Evolutionary conservation across 2,329 filamentous ascomycete genomes (phyloP).

Genomic region (Colletotrichum caudatum): DNA sequence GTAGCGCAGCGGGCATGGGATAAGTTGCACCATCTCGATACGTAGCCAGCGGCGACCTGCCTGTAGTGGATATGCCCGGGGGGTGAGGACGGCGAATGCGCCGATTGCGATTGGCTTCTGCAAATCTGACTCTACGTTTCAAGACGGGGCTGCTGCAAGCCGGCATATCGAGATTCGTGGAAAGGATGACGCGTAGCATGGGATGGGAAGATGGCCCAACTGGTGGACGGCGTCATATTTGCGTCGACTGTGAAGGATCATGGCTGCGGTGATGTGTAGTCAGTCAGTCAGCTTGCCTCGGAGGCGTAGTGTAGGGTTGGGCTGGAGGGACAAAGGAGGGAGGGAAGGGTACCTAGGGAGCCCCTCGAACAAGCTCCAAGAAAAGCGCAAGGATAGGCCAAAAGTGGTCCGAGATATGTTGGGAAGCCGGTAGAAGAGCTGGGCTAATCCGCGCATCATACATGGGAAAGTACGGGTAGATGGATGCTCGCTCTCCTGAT

Average conservation of each 20-base stretch:
- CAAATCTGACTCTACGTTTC: conserved; percentile 38
- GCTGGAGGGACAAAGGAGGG: neutral
- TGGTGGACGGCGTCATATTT: conserved; percentile 26
- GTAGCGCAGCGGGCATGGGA: conserved; percentile 17
- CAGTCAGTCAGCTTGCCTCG: conserved; percentile 4
- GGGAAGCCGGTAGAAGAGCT: neutral
- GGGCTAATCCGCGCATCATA: conserved; percentile 9
- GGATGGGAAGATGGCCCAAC: conserved; percentile 27
- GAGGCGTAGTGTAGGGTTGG: neutral
- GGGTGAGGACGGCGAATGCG: conserved; percentile 2
- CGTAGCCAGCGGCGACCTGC: conserved; percentile 21
- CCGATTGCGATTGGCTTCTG: conserved; percentile 36
- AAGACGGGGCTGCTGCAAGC: conserved; percentile 38
- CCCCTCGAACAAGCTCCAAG: conserved; percentile 7
- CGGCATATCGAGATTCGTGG: conserved; percentile 36
- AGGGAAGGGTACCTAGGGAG: neutral
- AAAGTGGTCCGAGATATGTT: conserved; percentile 24
- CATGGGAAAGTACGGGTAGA: neutral
- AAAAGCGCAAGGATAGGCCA: conserved; percentile 1
- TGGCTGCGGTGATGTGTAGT: conserved; percentile 5
- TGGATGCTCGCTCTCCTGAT: neutral
- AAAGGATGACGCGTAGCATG: conserved; percentile 30
- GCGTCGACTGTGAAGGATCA: conserved; percentile 22
- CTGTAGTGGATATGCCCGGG: conserved; percentile 9
- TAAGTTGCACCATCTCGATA: conserved; percentile 30